A percentile compares a stretch with the other conserved stretches of the same genome.
Conservation (phyloP, 768 basidiomycete species). For the Agaricus subrufescens region DNA sequence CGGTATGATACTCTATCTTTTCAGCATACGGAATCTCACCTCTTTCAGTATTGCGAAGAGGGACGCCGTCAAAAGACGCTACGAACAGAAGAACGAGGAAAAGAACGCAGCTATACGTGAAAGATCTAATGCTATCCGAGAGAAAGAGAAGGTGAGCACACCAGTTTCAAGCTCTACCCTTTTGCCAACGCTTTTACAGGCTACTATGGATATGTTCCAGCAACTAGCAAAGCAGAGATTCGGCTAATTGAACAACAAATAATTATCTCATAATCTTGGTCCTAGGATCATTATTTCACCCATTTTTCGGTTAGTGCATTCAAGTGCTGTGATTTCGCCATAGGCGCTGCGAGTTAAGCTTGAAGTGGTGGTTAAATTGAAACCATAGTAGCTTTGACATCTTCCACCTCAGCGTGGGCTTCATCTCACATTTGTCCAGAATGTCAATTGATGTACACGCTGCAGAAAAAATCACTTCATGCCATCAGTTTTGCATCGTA, state of each 20-base stretch:
- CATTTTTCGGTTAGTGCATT: too few species aligned
- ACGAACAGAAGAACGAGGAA: constrained; percentile 56
- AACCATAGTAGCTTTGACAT: too few species aligned
- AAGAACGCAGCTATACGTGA: constrained; percentile 51
- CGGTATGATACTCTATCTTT: constrained; percentile 42
- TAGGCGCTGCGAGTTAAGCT: too few species aligned
- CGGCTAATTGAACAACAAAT: constrained; percentile 39
- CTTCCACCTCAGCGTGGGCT: too few species aligned
- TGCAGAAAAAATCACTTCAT: too few species aligned
- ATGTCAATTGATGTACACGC: too few species aligned
- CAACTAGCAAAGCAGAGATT: constrained; percentile 85
- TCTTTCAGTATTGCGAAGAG: constrained; percentile 51
- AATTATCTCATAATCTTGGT: neutral
- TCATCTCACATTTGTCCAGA: too few species aligned
- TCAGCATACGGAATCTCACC: constrained; percentile 1
- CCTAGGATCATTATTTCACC: neutral
- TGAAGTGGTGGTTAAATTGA: too few species aligned
- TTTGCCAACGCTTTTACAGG: constrained; percentile 27
- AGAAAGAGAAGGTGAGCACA: constrained; percentile 62
- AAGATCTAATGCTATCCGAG: constrained; percentile 54
- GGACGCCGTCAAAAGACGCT: constrained; percentile 65
- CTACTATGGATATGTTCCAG: constrained; percentile 97
- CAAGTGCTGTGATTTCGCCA: too few species aligned
- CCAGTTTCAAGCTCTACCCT: neutral
- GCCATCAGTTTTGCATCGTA: too few species aligned